Evolutionary conservation across 1,284 basidiomycete species (phyloP), one percentile per base, ranked within the genome.

Genomic region (Neonothopanus nambi): DNA sequence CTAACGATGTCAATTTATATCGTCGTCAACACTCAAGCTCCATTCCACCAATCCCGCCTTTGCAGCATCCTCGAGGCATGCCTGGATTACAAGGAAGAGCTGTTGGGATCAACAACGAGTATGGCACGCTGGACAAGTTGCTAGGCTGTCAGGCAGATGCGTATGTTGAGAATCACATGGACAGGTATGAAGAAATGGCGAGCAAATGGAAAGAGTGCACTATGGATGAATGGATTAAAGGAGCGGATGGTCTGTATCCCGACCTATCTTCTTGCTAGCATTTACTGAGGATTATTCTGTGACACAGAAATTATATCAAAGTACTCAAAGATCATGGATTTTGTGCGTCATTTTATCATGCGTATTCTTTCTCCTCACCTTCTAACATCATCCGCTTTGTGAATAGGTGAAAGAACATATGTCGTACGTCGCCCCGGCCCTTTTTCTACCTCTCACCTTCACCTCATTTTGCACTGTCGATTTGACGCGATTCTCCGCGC

Each of bases 191-290:
- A 35, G 59, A 59, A 26, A 54, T 66, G 46, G 57, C 65, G 13
- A 59, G 60, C 20, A 68, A 64, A 52, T 75, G 72, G 71, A 66
- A 60, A 33, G 61, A 67, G 5, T 72, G 69, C 50, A 64, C 65
- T 3, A 62, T 70, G 58, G 67, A 68, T n/a, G 72, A 74, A 38
- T 74, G 73, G 73, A 55, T 65, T 15, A 64, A 69, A 35, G 73
- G 72, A 9, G 69, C 67, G 9, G 65, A 71, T 47, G 72, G 73
- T 74, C 42, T 5, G 57, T 48, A 20, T 26, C n/a, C n/a, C 13
- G 41, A 21, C 36, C 30, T 20, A 26, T 30, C 9, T 18, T 51
- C 21, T 15, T 30, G 35, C 17, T n/a, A n/a, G 33, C 11, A 39
- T 13, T 38, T 38, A 35, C 18, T 33, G 30, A 33, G 30, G 30